Conservation (phyloP, 768 basidiomycete species). For the Pholiota conissans region DNA sequence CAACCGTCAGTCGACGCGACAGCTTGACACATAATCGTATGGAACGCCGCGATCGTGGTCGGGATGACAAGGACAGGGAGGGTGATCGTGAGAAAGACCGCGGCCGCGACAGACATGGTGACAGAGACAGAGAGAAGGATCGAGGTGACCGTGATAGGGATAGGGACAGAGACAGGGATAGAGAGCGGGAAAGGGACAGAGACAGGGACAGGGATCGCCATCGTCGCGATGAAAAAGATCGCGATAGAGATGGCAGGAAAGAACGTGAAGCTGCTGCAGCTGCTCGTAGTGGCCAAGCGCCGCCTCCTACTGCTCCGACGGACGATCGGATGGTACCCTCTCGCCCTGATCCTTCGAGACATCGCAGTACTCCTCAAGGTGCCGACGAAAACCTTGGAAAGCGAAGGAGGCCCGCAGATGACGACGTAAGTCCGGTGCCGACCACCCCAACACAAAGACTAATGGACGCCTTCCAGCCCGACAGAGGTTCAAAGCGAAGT, state of each 20-base stretch:
- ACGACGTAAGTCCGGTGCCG: conserved; percentile 56
- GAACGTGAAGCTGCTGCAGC: conserved; percentile 46
- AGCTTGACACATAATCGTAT: conserved; percentile 52
- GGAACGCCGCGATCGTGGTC: conserved; percentile 47
- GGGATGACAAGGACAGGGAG: conserved; percentile 35
- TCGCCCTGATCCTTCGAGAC: conserved; percentile 59
- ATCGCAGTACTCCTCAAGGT: conserved; percentile 42
- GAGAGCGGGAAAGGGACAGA: conserved; percentile 59
- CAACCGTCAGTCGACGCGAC: conserved; percentile 43
- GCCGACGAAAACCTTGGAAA: conserved; percentile 73
- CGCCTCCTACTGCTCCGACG: conserved; percentile 24
- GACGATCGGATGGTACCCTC: conserved; percentile 61
- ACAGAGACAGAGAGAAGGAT: conserved; percentile 47
- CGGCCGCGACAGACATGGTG: conserved; percentile 30
- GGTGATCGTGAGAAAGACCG: conserved; percentile 35
- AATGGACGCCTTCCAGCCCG: conserved; percentile 44
- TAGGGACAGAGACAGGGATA: conserved; percentile 57
- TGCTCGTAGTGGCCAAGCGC: conserved; percentile 35
- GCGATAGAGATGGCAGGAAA: conserved; percentile 63
- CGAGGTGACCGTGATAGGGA: conserved; percentile 48
- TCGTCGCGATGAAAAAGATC: conserved; percentile 61
- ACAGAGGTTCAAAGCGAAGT: conserved; percentile 77
- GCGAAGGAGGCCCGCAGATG: conserved; percentile 65
- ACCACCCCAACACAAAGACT: conserved; percentile 4
- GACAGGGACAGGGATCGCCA: conserved; percentile 55